phyloP scores from a whole-genome alignment of 176 grass and related monocot species.

The Carex littledalei region DNA sequence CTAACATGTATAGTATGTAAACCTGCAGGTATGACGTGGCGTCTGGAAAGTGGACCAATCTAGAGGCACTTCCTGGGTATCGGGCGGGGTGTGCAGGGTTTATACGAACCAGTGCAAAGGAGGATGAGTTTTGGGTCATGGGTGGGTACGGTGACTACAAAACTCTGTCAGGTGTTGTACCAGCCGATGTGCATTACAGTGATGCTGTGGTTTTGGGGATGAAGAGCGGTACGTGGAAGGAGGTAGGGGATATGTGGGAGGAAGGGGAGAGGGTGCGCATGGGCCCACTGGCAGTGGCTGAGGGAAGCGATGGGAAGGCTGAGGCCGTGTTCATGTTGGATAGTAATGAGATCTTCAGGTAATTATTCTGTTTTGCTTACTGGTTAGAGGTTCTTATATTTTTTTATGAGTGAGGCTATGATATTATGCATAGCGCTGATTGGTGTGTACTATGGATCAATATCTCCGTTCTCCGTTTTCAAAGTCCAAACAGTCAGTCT shows the following conservation, averaged over 20 bases:
- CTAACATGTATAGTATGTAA: neutral
- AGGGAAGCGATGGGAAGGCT: conserved; percentile 41
- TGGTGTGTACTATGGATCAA: no score
- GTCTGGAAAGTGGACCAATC: conserved; percentile 36
- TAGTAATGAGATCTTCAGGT: conserved; percentile 60
- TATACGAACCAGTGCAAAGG: conserved; percentile 29
- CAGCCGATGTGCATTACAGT: conserved; percentile 56
- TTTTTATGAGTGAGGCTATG: neutral
- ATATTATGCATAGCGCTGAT: no score
- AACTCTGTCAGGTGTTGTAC: conserved; percentile 65
- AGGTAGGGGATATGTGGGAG: conserved; percentile 70
- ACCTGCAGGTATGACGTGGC: conserved; percentile 30
- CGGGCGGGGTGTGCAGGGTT: conserved; percentile 76
- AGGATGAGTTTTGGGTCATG: conserved; percentile 96
- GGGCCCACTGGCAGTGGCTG: conserved; percentile 42
- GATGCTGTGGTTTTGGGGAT: conserved; percentile 65
- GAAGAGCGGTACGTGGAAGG: conserved; percentile 68
- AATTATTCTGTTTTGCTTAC: conserved; percentile 3
- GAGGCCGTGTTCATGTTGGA: conserved; percentile 72
- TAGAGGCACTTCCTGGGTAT: conserved; percentile 46
- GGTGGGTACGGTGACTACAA: conserved; percentile 68
- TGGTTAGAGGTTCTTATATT: neutral
- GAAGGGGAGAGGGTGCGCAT: conserved; percentile 62
- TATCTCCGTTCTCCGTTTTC: no score
- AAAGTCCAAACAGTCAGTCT: no score